Evolutionary conservation across 306 rosid genomes (phyloP).

Genomic region (Quercus alba): DNA sequence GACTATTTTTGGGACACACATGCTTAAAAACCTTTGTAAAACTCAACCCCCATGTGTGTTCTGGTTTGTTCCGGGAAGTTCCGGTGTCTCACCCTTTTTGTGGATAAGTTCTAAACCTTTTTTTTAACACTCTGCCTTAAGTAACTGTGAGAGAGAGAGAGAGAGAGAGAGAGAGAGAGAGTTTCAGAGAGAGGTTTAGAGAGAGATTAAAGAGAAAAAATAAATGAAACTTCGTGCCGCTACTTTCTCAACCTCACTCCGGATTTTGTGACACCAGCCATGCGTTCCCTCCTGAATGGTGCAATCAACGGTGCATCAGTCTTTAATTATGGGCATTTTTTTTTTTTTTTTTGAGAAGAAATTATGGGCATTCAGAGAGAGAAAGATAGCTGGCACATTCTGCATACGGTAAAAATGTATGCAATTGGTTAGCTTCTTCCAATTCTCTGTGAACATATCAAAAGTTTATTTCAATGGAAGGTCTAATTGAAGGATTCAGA

Average conservation of each 20-base stretch:
- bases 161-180: constrained; percentile 15
- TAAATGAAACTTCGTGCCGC: constrained; percentile 59
- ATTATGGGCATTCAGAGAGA: constrained; percentile 7
- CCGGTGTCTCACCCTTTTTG: background rate
- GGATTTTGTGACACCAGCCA: constrained; percentile 61
- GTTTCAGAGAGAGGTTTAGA: constrained; percentile 21
- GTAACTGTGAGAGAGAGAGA: constrained; percentile 12
- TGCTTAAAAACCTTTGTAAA: constrained; percentile 11
- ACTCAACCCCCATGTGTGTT: constrained; percentile 33
- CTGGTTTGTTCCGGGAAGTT: constrained; percentile 58
- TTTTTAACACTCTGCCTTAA: constrained; percentile 3
- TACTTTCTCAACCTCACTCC: constrained; percentile 44
- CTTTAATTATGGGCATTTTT: constrained; percentile 18
- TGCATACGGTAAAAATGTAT: no score
- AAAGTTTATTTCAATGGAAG: no score
- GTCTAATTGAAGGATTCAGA: no score
- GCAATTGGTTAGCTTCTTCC: no score
- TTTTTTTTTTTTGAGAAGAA: no score
- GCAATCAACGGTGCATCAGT: constrained; percentile 53
- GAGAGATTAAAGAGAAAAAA: constrained; percentile 7
- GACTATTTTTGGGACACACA: constrained; percentile 5
- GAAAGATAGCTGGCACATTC: background rate
- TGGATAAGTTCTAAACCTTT: constrained; percentile 53
- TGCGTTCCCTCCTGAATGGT: constrained; percentile 65
- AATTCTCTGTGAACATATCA: no score